Conservation (phyloP, 169 alveolate species). For the Besnoitia besnoiti region DNA sequence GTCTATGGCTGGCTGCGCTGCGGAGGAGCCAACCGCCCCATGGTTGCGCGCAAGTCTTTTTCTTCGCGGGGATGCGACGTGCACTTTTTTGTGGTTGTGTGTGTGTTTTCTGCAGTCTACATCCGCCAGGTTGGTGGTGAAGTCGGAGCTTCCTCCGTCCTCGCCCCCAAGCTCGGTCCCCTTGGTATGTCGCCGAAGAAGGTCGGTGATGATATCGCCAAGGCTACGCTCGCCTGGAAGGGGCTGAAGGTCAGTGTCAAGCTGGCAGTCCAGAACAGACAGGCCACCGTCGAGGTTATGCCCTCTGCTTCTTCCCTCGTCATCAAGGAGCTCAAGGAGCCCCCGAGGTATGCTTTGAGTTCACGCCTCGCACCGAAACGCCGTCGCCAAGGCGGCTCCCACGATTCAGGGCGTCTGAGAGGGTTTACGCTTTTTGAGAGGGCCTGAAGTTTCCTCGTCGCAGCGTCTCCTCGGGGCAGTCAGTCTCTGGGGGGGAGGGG, state of each 20-base stretch:
- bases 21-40: no score
- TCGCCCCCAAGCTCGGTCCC: constrained; percentile 98
- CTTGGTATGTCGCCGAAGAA: constrained; percentile 89
- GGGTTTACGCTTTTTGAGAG: not conserved
- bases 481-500: no score
- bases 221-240: constrained; percentile 96
- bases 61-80: no score
- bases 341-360: constrained; percentile 80
- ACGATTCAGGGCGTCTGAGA: not conserved
- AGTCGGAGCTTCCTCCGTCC: constrained; percentile 96
- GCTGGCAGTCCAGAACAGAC: constrained; percentile 84
- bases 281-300: constrained; percentile 91
- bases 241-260: constrained; percentile 91
- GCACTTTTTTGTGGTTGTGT: not conserved
- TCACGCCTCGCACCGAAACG: no score
- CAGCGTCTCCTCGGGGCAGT: no score
- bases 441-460: no score
- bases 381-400: no score
- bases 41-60: no score
- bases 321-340: constrained; percentile 95
- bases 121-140: constrained; percentile 97
- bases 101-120: constrained; percentile 80
- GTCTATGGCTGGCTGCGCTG: no score
- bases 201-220: constrained; percentile 97
- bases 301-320: constrained; percentile 96